phyloP scores from a whole-genome alignment of 148 eudicot genomes.

The Tetragonia tetragonoides region DNA sequence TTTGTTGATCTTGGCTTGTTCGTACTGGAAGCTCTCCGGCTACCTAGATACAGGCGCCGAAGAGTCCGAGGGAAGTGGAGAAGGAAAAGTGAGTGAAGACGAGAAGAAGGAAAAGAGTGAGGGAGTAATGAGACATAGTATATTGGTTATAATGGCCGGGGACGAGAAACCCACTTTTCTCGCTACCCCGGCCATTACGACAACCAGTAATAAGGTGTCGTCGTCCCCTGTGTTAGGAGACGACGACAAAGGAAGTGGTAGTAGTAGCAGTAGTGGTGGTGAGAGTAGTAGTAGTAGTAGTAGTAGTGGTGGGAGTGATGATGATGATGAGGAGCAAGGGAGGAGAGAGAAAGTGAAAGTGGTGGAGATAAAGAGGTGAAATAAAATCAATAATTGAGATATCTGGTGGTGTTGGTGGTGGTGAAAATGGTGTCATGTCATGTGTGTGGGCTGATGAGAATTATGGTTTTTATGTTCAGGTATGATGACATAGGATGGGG shows the following conservation, averaged over 20 bases:
- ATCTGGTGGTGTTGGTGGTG: constrained; percentile 14
- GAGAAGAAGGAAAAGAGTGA: constrained; percentile 11
- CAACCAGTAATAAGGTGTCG: constrained; percentile 18
- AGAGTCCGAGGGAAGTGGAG: constrained; percentile 36
- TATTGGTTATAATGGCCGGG: constrained; percentile 71
- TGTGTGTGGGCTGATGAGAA: no score
- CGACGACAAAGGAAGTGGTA: constrained; percentile 30
- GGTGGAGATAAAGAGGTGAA: not conserved
- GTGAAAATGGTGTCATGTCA: constrained; percentile 2
- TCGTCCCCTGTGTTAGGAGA: not conserved
- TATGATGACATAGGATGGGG: not conserved
- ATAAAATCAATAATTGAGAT: not conserved
- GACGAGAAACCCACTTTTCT: constrained; percentile 58
- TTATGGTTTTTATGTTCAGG: not conserved
- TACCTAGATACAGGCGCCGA: constrained; percentile 27
- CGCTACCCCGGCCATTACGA: constrained; percentile 60
- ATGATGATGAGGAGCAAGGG: not conserved
- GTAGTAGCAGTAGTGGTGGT: not conserved
- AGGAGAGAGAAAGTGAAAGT: constrained; percentile 7
- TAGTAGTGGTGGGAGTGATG: not conserved
- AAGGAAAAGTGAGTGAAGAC: constrained; percentile 8
- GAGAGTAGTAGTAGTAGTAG: not conserved
- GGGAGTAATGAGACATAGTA: constrained; percentile 30
- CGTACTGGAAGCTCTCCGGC: constrained; percentile 73
- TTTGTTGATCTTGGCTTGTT: constrained; percentile 71